phyloP scores from a whole-genome alignment of 1,139 yeast species.

The Blastobotrys petasosporus region DNA sequence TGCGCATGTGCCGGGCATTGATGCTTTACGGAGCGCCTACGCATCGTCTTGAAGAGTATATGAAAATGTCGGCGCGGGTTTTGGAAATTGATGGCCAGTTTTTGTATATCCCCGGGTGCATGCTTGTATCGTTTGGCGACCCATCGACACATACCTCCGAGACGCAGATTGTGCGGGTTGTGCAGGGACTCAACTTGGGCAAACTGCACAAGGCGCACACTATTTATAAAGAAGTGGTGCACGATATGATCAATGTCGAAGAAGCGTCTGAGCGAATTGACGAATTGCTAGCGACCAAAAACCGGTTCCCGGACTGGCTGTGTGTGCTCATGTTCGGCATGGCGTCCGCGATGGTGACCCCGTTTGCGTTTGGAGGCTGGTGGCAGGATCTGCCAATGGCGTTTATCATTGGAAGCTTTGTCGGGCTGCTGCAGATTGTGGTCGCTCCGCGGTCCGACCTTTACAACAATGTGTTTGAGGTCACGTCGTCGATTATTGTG shows the following conservation, averaged over 20 bases:
- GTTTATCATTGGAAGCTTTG: conserved; percentile 72
- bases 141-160: conserved; percentile 90
- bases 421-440: conserved; percentile 74
- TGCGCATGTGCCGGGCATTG: conserved; percentile 77
- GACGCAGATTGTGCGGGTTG: conserved; percentile 77
- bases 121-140: conserved; percentile 90
- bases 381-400: conserved; percentile 86
- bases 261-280: conserved; percentile 73
- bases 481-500: conserved; percentile 79
- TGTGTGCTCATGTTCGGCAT: conserved; percentile 76
- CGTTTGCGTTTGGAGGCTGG: conserved; percentile 86
- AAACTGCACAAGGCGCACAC: conserved; percentile 76
- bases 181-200: conserved; percentile 75
- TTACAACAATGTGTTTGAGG: conserved; percentile 87
- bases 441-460: conserved; percentile 80
- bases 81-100: conserved; percentile 89
- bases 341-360: conserved; percentile 75
- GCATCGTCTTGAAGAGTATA: conserved; percentile 84
- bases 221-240: conserved; percentile 81
- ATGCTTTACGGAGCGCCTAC: conserved; percentile 96
- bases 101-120: conserved; percentile 86
- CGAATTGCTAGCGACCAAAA: conserved; percentile 53
- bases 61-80: conserved; percentile 84
- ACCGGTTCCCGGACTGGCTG: conserved; percentile 66
- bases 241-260: conserved; percentile 79